Percentiles rank a stretch among this genome's conserved stretches.
phyloP scores from a whole-genome alignment of 2,329 filamentous ascomycete genomes.

The Neocucurbitaria cava region DNA sequence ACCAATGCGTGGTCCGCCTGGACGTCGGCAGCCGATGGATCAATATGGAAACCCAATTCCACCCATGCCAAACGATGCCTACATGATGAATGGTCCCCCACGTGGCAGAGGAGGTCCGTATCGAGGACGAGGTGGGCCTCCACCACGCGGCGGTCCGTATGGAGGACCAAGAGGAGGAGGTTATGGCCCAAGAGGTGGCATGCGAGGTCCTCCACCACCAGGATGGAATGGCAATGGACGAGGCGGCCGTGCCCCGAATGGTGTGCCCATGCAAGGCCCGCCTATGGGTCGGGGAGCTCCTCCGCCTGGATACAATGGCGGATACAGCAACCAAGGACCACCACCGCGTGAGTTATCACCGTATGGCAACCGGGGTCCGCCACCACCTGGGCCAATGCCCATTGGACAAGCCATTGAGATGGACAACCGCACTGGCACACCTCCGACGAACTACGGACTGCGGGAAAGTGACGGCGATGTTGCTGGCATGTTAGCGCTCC shows the following conservation, averaged over 20 bases:
- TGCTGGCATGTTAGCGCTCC: conserved; percentile 74
- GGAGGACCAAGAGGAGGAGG: conserved; percentile 45
- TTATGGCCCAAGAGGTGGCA: conserved; percentile 46
- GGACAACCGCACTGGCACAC: conserved; percentile 64
- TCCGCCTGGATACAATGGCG: conserved; percentile 53
- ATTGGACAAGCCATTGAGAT: conserved; percentile 79
- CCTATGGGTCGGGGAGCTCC: conserved; percentile 51
- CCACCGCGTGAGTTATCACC: conserved; percentile 47
- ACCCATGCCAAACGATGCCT: conserved; percentile 53
- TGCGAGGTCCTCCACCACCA: conserved; percentile 50
- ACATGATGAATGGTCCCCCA: conserved; percentile 48
- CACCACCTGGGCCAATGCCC: conserved; percentile 55
- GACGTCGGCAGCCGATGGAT: conserved; percentile 58
- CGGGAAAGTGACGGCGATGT: conserved; percentile 74
- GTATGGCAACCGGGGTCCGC: conserved; percentile 63
- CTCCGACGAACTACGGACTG: conserved; percentile 49
- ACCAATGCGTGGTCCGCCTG: conserved; percentile 47
- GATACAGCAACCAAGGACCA: conserved; percentile 51
- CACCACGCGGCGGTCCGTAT: conserved; percentile 45
- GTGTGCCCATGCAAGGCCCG: conserved; percentile 44
- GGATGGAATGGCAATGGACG: conserved; percentile 50
- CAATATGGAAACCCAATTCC: conserved; percentile 69
- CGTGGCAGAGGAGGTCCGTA: conserved; percentile 52
- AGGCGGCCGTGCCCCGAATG: conserved; percentile 41
- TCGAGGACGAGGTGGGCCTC: conserved; percentile 49